A percentile compares a stretch with the other conserved stretches of the same genome.
Conservation (phyloP, 306 rosid species). For the apple (Malus domestica) region DNA sequence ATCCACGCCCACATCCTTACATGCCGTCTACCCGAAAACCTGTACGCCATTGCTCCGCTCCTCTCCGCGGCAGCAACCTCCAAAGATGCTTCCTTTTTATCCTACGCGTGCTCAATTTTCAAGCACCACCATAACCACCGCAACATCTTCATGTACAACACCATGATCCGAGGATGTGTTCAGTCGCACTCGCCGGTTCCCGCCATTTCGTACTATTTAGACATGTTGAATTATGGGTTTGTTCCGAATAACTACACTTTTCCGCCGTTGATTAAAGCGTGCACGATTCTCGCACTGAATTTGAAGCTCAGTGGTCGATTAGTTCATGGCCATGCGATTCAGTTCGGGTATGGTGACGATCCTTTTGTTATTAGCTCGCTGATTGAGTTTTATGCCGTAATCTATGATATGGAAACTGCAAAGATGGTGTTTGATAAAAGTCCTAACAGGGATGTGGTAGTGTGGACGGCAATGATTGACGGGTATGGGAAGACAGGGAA, state of each 20-base stretch:
- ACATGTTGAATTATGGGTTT: conserved; percentile 45
- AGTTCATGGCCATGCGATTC: conserved; percentile 58
- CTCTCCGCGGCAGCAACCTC: conserved; percentile 48
- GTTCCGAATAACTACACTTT: conserved; percentile 69
- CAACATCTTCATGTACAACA: conserved; percentile 62
- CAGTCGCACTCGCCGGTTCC: conserved; percentile 23
- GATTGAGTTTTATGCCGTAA: conserved; percentile 45
- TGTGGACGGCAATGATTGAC: conserved; percentile 73
- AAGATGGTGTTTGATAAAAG: conserved; percentile 44
- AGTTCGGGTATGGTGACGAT: conserved; percentile 44
- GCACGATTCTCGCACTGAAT: conserved; percentile 20
- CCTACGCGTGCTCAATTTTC: conserved; percentile 57
- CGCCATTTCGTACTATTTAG: conserved; percentile 43
- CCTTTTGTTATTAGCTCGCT: conserved; percentile 50
- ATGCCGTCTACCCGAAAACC: conserved; percentile 32
- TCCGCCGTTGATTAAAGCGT: conserved; percentile 71
- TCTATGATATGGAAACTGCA: conserved; percentile 28
- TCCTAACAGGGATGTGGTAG: conserved; percentile 53
- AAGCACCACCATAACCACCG: conserved; percentile 36
- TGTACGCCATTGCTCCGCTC: conserved; percentile 48
- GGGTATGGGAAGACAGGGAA: conserved; percentile 74
- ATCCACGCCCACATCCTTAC: conserved; percentile 63
- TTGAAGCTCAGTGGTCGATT: conserved; percentile 28
- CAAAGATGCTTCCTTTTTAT: conserved; percentile 22
- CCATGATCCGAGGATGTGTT: conserved; percentile 59